These are phyloP conservation scores for Podaxis rugospora DNA, from an alignment of 768 basidiomycete genomes.

Conservation along the genomic window DNA sequence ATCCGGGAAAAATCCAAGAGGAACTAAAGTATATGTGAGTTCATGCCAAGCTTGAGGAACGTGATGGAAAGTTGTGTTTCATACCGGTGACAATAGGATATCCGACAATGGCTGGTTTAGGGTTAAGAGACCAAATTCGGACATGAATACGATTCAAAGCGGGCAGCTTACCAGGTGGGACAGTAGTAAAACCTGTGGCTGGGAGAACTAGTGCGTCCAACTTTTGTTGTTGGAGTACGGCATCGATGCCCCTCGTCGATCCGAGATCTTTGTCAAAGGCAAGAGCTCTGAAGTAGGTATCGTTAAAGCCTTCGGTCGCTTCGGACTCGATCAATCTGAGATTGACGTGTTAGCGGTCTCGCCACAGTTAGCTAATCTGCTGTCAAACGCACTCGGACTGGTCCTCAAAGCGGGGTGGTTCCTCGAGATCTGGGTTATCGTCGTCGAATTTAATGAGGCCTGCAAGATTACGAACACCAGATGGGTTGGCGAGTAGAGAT, in stretches of 20 bases:
- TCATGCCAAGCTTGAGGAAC: background rate
- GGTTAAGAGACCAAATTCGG: slow-evolving; percentile 14
- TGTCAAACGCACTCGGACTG: slow-evolving; percentile 30
- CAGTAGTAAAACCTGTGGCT: slow-evolving; percentile 32
- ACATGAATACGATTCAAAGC: background rate
- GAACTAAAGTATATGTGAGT: slow-evolving; percentile 32
- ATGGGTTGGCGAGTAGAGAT: slow-evolving; percentile 45
- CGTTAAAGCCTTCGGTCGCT: slow-evolving; percentile 36
- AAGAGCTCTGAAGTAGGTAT: slow-evolving; percentile 40
- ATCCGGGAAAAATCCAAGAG: slow-evolving; percentile 55
- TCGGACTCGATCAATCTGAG: slow-evolving; percentile 34
- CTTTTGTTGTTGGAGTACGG: slow-evolving; percentile 36
- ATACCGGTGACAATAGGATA: slow-evolving; percentile 64
- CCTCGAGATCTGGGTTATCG: slow-evolving; percentile 46
- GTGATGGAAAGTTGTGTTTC: slow-evolving; percentile 8
- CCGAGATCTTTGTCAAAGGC: slow-evolving; percentile 43
- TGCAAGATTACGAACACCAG: slow-evolving; percentile 49
- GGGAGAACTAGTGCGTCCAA: slow-evolving; percentile 54
- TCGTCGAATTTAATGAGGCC: slow-evolving; percentile 57
- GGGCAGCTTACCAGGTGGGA: slow-evolving; percentile 29
- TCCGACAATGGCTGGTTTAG: slow-evolving; percentile 47
- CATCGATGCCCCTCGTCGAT: slow-evolving; percentile 50
- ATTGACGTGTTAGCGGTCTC: background rate
- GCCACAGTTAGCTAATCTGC: background rate
- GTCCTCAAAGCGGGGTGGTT: slow-evolving; percentile 31